These are phyloP conservation scores for Puccinia sorghi DNA, from an alignment of 1,284 basidiomycete species.

Conservation along the genomic window DNA sequence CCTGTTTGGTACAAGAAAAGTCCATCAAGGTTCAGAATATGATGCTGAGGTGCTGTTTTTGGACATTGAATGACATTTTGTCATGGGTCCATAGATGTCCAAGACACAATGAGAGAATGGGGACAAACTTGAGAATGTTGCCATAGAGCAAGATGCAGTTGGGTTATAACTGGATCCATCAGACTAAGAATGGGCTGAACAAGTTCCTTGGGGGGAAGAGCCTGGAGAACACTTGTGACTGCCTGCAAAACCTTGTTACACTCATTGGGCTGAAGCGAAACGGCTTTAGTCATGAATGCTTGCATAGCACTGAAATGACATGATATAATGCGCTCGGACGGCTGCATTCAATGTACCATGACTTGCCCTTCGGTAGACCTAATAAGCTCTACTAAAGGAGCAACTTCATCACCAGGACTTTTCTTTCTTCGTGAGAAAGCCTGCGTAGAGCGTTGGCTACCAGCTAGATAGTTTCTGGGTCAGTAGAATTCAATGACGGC, in stretches of 20 bases:
- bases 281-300: neutral
- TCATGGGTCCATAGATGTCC: slow-evolving; percentile 23
- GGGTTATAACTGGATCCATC: neutral
- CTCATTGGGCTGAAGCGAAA: slow-evolving; percentile 51
- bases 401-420: slow-evolving; percentile 53
- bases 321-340: neutral
- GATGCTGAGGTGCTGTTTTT: slow-evolving; percentile 49
- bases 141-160: slow-evolving; percentile 18
- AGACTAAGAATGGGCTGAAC: no score
- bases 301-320: neutral
- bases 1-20: slow-evolving; percentile 22
- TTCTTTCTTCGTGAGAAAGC: slow-evolving; percentile 54
- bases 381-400: slow-evolving; percentile 54
- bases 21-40: slow-evolving; percentile 45
- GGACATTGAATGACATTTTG: neutral
- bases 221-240: slow-evolving; percentile 55
- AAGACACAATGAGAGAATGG: no score
- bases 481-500: slow-evolving; percentile 51
- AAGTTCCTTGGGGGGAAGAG: no score
- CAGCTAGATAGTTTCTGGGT: slow-evolving; percentile 50
- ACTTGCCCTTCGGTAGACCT: slow-evolving; percentile 53
- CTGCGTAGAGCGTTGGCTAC: slow-evolving; percentile 53
- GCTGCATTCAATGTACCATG: slow-evolving; percentile 49
- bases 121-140: slow-evolving; percentile 27
- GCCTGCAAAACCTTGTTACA: slow-evolving; percentile 56